Evolutionary conservation across 2,329 filamentous ascomycete genomes (phyloP).

Genomic region (Sporothrix sp.): DNA sequence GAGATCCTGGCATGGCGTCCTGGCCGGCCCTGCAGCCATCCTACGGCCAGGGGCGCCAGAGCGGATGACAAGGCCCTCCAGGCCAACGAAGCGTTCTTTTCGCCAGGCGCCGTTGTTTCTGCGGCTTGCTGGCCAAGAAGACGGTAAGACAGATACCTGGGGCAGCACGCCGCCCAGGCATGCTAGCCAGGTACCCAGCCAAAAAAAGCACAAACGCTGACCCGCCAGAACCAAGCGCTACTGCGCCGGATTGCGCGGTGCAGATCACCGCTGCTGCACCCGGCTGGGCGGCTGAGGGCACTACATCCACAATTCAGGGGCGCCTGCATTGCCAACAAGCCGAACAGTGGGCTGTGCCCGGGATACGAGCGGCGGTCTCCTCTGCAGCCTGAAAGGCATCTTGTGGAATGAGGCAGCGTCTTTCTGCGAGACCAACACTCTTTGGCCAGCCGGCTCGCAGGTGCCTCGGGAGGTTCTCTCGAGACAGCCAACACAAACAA

Average conservation of each 20-base stretch:
- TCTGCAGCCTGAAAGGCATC: too few relatives aligned
- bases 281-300: not conserved
- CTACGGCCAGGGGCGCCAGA: slow-evolving; percentile 1
- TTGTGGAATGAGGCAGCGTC: too few relatives aligned
- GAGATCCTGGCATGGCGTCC: not conserved
- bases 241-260: not conserved
- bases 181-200: slow-evolving; percentile 1
- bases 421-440: too few relatives aligned
- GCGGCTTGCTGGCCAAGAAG: not conserved
- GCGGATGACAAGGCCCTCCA: not conserved
- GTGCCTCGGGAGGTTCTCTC: too few relatives aligned
- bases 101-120: slow-evolving; percentile 8
- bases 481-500: too few relatives aligned
- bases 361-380: too few relatives aligned
- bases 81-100: not conserved
- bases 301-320: slow-evolving; percentile 10
- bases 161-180: not conserved
- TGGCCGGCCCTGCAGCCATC: slow-evolving; percentile 5
- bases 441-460: too few relatives aligned
- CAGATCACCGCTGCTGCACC: not conserved
- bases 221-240: slow-evolving; percentile 6
- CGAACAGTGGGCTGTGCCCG: slow-evolving; percentile 2
- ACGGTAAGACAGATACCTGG: not conserved
- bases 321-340: slow-evolving; percentile 9
- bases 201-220: not conserved